A percentile compares a stretch with the other conserved stretches of the same genome.
phyloP scores from a whole-genome alignment of 371 early-diverging fungal species.

The Entomophthora muscae region DNA sequence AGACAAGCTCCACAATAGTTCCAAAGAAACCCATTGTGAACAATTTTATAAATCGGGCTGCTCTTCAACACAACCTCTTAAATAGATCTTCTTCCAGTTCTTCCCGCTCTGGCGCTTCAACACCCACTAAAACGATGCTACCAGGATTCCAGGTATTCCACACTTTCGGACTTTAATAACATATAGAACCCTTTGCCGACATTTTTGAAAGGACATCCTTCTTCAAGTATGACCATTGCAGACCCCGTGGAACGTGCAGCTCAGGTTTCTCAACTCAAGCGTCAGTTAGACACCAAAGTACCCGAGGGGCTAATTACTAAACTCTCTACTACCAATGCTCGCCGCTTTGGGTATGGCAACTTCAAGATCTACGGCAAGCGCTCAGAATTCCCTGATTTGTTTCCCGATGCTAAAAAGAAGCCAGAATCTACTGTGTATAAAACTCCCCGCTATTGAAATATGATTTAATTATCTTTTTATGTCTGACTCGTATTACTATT shows the following conservation, averaged over 20 bases:
- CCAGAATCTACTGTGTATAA: not conserved
- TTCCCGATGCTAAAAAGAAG: not conserved
- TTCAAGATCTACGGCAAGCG: not conserved
- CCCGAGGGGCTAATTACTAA: not conserved
- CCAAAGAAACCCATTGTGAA: not conserved
- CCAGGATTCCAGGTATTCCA: too few relatives aligned
- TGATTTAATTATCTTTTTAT: too few relatives aligned
- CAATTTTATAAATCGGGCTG: not conserved
- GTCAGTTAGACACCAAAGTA: not conserved
- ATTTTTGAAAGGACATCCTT: not conserved
- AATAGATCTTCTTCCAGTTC: not conserved
- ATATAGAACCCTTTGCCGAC: not conserved
- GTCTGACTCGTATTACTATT: too few relatives aligned
- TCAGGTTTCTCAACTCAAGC: not conserved
- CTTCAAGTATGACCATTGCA: not conserved
- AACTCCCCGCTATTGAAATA: not conserved
- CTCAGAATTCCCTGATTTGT: not conserved
- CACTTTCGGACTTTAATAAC: not conserved
- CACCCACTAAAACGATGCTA: not conserved
- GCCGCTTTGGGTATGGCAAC: not conserved
- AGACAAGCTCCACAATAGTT: not conserved
- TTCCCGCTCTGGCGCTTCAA: not conserved
- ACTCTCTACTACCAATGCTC: not conserved
- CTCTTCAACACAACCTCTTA: not conserved
- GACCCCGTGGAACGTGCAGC: not conserved